Evolutionary conservation across 2,329 filamentous ascomycete species (phyloP).

Genomic region (Hymenoscyphus albidus): DNA sequence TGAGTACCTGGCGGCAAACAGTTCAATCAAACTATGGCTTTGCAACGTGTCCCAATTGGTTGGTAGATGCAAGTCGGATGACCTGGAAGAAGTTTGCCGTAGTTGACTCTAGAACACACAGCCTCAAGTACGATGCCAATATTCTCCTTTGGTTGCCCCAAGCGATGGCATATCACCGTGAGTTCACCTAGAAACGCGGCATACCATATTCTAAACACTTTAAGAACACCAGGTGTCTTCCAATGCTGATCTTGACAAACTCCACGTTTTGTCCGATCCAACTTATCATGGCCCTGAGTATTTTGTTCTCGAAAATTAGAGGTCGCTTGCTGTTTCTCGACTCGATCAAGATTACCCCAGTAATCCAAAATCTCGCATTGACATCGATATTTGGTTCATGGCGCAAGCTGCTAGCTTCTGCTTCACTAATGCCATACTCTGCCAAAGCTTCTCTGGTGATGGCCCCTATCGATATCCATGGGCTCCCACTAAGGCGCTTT

Average conservation of each 20-base stretch:
- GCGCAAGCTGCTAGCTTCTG: background rate
- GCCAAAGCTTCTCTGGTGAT: background rate
- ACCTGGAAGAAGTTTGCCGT: conserved; percentile 4
- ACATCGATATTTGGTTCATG: background rate
- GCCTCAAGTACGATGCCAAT: background rate
- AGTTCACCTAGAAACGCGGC: background rate
- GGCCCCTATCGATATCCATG: background rate
- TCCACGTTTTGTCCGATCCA: background rate
- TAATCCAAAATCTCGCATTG: background rate
- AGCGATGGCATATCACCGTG: background rate
- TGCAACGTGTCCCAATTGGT: background rate
- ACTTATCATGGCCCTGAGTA: background rate
- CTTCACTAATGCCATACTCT: background rate
- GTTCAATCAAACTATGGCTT: background rate
- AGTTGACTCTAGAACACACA: background rate
- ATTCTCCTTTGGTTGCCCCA: background rate
- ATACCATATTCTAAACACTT: background rate
- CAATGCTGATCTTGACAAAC: background rate
- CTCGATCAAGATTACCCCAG: background rate
- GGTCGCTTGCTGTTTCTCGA: background rate
- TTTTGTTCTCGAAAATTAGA: background rate
- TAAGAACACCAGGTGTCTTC: background rate
- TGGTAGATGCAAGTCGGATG: background rate
- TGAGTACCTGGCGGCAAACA: background rate
- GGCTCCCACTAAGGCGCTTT: background rate